Evolutionary conservation across 2,329 filamentous ascomycete species (phyloP).

Genomic region (Phialocephala subalpina): DNA sequence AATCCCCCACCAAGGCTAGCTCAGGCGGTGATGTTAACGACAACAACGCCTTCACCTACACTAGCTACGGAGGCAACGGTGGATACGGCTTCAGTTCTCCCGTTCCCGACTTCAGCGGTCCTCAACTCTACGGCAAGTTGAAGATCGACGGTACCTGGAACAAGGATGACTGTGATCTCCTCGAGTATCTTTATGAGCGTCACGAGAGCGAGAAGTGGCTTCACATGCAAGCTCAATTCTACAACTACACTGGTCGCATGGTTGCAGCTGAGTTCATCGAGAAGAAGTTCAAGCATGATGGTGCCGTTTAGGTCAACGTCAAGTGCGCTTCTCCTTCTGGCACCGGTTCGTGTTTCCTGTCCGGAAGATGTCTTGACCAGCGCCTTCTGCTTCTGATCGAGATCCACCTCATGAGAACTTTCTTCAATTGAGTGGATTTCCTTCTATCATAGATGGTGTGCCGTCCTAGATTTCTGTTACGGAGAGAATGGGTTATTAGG

Average conservation of each 20-base stretch:
- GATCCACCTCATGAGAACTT: neutral
- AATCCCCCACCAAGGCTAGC: neutral
- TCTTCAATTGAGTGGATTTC: neutral
- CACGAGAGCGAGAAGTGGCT: conserved; percentile 42
- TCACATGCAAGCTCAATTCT: conserved; percentile 43
- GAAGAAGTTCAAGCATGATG: conserved; percentile 42
- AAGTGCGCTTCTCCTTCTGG: neutral
- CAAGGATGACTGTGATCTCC: conserved; percentile 38
- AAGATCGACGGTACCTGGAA: conserved; percentile 38
- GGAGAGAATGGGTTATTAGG: neutral
- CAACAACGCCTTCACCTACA: neutral
- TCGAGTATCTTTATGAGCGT: conserved; percentile 39
- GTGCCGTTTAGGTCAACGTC: neutral
- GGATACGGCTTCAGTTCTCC: neutral
- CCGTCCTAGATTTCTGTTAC: neutral
- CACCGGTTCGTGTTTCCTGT: neutral
- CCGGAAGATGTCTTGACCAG: neutral
- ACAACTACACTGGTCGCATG: conserved; percentile 44
- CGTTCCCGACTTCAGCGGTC: neutral
- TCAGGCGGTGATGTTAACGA: neutral
- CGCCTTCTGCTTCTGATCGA: neutral
- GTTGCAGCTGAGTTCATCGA: conserved; percentile 40
- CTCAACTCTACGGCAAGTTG: conserved; percentile 19
- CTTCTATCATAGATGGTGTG: neutral
- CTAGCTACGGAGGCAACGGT: neutral